These are phyloP conservation scores for Hygrophila difformis DNA, from an alignment of 257 asterid genomes.

Conservation along the genomic window DNA sequence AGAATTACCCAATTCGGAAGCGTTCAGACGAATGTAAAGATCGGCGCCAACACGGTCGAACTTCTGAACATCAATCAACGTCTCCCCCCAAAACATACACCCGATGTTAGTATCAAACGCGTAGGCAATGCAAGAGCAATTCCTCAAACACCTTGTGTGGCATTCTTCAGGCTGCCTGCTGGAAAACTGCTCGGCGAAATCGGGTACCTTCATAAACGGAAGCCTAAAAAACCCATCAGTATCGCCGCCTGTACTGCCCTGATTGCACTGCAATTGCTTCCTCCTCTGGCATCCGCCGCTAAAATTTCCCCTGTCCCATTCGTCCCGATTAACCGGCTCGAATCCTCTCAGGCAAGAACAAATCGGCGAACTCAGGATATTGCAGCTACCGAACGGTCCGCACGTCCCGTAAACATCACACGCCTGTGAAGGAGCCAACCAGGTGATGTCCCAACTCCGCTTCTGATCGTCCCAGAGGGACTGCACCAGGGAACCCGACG, in stretches of 20 bases:
- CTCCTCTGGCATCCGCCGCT: conserved; percentile 25
- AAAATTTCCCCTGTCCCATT: conserved; percentile 35
- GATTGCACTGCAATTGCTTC: conserved; percentile 17
- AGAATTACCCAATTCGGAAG: conserved; percentile 33
- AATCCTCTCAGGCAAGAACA: conserved; percentile 35
- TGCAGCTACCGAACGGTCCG: conserved; percentile 36
- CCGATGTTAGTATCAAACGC: conserved; percentile 23
- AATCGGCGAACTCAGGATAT: conserved; percentile 8
- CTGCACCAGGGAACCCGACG: background rate
- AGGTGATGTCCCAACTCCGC: conserved; percentile 11
- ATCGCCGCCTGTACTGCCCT: background rate
- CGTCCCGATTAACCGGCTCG: conserved; percentile 16
- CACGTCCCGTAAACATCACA: conserved; percentile 31
- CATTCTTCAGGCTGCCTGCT: conserved; percentile 17
- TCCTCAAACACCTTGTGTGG: conserved; percentile 18
- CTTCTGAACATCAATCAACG: conserved; percentile 28
- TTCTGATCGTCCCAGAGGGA: conserved; percentile 5
- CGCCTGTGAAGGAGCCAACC: background rate
- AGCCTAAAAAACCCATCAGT: conserved; percentile 20
- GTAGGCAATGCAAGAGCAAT: conserved; percentile 44
- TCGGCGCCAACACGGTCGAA: conserved; percentile 21
- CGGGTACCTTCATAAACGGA: conserved; percentile 18
- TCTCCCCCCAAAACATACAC: conserved; percentile 38
- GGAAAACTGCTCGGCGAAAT: conserved; percentile 8
- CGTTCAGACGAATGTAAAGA: conserved; percentile 29